Evolutionary conservation across 1,139 yeast species (phyloP).

Genomic region (Kodamaea fungicola): DNA sequence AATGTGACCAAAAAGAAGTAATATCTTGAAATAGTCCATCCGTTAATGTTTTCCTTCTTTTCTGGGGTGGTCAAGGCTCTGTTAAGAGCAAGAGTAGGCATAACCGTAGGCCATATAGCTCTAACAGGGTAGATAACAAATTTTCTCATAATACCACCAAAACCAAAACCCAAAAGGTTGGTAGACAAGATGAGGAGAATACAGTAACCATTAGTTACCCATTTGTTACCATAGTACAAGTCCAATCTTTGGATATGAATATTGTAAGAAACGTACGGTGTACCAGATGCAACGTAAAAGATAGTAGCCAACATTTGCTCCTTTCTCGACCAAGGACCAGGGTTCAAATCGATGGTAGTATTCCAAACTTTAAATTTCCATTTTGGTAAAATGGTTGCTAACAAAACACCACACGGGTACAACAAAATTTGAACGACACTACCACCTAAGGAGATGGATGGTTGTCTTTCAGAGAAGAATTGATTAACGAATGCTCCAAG

Average conservation of each 20-base stretch:
- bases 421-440: conserved; percentile 55
- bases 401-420: conserved; percentile 50
- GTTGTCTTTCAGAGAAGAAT: conserved; percentile 56
- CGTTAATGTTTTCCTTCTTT: conserved; percentile 14
- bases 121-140: conserved; percentile 15
- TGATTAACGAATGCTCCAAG: conserved; percentile 56
- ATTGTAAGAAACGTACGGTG: conserved; percentile 13
- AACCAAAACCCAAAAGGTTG: conserved; percentile 21
- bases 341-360: conserved; percentile 18
- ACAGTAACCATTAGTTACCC: conserved; percentile 18
- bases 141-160: conserved; percentile 19
- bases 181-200: conserved; percentile 14
- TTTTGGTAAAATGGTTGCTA: conserved; percentile 21
- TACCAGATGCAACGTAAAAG: conserved; percentile 15
- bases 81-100: conserved; percentile 19
- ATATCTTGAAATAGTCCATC: conserved; percentile 19
- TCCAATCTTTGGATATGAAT: conserved; percentile 16
- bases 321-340: conserved; percentile 23
- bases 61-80: conserved; percentile 17
- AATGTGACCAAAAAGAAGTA: conserved; percentile 12
- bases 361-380: conserved; percentile 15
- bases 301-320: conserved; percentile 21
- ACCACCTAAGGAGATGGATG: conserved; percentile 43
- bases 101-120: conserved; percentile 17
- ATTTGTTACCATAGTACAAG: conserved; percentile 12